Base-by-base conservation (phyloP, 208 protist genomes). In the Trypanosoma scelopori region DNA sequence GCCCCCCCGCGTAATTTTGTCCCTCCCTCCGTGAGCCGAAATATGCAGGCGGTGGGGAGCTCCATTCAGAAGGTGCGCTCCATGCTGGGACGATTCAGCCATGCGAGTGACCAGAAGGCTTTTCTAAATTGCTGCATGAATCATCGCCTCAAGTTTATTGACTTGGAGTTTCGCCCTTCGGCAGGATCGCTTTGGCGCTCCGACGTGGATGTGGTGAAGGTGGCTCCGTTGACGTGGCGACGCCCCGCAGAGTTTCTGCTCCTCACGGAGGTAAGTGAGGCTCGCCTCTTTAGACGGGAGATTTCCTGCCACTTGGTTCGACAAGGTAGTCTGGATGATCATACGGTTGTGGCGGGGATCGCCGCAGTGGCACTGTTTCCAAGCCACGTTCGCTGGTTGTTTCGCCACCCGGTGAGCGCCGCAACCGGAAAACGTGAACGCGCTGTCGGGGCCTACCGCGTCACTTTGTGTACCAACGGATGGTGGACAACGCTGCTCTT, bases 1-100 rank as follows among this genome's bases (percentile, higher is more conserved):
- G 50, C 27, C 11, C 65, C 74, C 27, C 81, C 81, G 7, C 43
- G 28, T 3, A 74, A 87, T 48, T 87, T 78, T 68, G 52, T 78
- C 58, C 58, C 69, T 1, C 74, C 72, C 5, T 83, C 76, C 12
- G 67, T 87, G 3, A 73, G 56, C 13, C 48, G 63, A 49, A 72
- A 61, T 27, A 64, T 75, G 56, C 66, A 68, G n/a, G 69, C 55
- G 30, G 60, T 79, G 55, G 65, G 51, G 50, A 66, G 39, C 15
- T 70, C 48, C 0, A 80, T 85, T 59, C 56, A 77, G 18, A 51
- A 47, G 11, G 71, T 80, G 1, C 73, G 70, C 22, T 55, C 61
- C 30, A 60, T 30, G 35, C 48, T 83, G 32, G 80, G 72, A 7
- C 65, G 67, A 63, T 79, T 70, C 70, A 67, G 50, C 27, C 57